Percentiles rank a stretch among this genome's conserved stretches.
Evolutionary conservation across 2,329 filamentous ascomycete species (phyloP).

Genomic region (Pyrenophora teres): DNA sequence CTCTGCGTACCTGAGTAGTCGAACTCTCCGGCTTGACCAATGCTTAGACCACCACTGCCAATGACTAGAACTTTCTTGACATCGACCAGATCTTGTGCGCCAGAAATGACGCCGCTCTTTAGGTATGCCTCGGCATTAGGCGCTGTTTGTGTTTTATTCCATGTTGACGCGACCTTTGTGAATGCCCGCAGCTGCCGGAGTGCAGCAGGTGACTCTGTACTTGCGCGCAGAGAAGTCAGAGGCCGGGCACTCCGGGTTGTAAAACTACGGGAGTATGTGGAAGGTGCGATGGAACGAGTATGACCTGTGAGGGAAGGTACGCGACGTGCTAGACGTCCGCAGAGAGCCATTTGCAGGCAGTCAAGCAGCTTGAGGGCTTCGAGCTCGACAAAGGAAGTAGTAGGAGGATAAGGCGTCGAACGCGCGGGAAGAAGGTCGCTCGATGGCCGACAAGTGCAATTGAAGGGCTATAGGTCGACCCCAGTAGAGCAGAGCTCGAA

Average conservation of each 20-base stretch:
- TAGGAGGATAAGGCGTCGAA: slow-evolving; percentile 21
- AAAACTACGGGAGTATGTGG: slow-evolving; percentile 39
- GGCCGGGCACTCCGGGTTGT: slow-evolving; percentile 40
- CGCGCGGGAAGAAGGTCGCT: slow-evolving; percentile 24
- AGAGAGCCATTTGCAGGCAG: slow-evolving; percentile 48
- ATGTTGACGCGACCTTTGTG: slow-evolving; percentile 41
- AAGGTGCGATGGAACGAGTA: slow-evolving; percentile 37
- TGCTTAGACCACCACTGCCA: slow-evolving; percentile 91
- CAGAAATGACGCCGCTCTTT: slow-evolving; percentile 83
- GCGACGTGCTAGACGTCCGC: slow-evolving; percentile 50
- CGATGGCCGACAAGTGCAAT: slow-evolving; percentile 31
- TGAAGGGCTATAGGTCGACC: slow-evolving; percentile 39
- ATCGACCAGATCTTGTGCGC: slow-evolving; percentile 74
- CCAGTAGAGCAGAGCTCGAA: slow-evolving; percentile 32
- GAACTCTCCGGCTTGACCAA: slow-evolving; percentile 97
- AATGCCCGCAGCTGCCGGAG: slow-evolving; percentile 47
- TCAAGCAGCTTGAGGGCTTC: slow-evolving; percentile 38
- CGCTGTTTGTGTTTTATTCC: slow-evolving; percentile 64
- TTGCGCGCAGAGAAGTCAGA: slow-evolving; percentile 35
- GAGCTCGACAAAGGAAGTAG: slow-evolving; percentile 34
- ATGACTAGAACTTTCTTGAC: slow-evolving; percentile 98
- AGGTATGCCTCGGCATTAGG: slow-evolving; percentile 87
- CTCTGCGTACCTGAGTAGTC: slow-evolving; percentile 83
- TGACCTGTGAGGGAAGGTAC: slow-evolving; percentile 43
- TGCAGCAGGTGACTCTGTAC: slow-evolving; percentile 39